Evolutionary conservation across 2,329 filamentous ascomycete genomes (phyloP).

Genomic region (Amylocarpus encephaloides): DNA sequence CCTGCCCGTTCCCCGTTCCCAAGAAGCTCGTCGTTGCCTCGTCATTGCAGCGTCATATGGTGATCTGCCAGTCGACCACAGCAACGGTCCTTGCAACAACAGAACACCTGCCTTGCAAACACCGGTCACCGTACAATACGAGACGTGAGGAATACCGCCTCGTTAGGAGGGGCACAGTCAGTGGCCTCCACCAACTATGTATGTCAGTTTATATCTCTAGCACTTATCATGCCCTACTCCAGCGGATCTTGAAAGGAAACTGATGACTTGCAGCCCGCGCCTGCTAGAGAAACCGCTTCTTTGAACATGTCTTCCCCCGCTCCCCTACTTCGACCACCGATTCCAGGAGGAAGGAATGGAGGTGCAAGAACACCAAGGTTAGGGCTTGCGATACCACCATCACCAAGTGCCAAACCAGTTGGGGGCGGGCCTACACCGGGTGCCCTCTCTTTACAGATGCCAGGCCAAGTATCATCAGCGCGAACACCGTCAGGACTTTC

Average conservation of each 20-base stretch:
- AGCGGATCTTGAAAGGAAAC: constrained; percentile 10
- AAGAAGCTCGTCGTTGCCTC: neutral
- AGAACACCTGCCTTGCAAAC: constrained; percentile 16
- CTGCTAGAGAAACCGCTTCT: constrained; percentile 12
- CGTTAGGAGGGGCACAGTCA: constrained; percentile 9
- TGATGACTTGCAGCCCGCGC: constrained; percentile 20
- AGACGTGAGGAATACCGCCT: constrained; percentile 13
- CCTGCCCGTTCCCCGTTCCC: too few relatives aligned
- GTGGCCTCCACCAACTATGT: constrained; percentile 14
- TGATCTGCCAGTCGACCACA: constrained; percentile 20
- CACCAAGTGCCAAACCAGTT: constrained; percentile 74
- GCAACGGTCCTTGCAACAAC: constrained; percentile 24
- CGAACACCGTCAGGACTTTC: constrained; percentile 54
- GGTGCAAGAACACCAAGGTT: constrained; percentile 40
- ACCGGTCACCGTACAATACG: constrained; percentile 19
- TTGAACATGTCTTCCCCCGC: constrained; percentile 32
- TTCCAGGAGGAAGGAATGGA: constrained; percentile 30
- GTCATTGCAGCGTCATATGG: constrained; percentile 2
- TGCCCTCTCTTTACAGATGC: constrained; percentile 22
- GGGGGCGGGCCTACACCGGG: constrained; percentile 26
- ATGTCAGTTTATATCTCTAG: constrained; percentile 9
- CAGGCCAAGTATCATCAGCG: constrained; percentile 24
- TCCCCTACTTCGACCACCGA: constrained; percentile 32
- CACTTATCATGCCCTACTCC: neutral
- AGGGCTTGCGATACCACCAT: constrained; percentile 84